These are phyloP conservation scores for Saksenaea oblongispora DNA, from an alignment of 371 early-diverging fungal genomes.

Conservation along the genomic window DNA sequence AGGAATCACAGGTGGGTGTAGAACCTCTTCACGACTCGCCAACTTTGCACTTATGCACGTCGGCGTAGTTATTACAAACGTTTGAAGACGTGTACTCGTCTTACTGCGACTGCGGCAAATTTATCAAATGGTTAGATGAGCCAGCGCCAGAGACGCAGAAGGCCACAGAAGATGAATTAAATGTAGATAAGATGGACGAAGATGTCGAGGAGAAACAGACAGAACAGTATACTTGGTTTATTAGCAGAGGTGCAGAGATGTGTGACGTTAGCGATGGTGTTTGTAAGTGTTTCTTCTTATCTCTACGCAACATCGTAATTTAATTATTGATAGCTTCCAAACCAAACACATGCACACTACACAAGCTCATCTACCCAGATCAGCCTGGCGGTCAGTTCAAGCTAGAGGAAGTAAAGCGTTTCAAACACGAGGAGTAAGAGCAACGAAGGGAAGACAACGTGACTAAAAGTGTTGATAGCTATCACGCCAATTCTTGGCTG, in stretches of 20 bases:
- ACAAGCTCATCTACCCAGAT: slow-evolving; percentile 73
- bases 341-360: slow-evolving; percentile 75
- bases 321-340: slow-evolving; percentile 51
- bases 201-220: slow-evolving; percentile 21
- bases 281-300: slow-evolving; percentile 35
- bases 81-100: slow-evolving; percentile 80
- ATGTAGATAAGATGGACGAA: slow-evolving; percentile 12
- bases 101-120: slow-evolving; percentile 84
- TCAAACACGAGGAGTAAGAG: slow-evolving; percentile 67
- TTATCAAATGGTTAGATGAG: slow-evolving; percentile 61
- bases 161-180: slow-evolving; percentile 6
- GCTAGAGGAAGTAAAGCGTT: slow-evolving; percentile 66
- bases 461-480: slow-evolving; percentile 34
- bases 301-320: neutral
- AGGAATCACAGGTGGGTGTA: slow-evolving; percentile 54
- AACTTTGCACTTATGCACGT: neutral
- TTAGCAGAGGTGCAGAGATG: slow-evolving; percentile 82
- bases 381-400: slow-evolving; percentile 64
- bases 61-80: slow-evolving; percentile 61
- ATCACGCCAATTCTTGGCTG: slow-evolving; percentile 85
- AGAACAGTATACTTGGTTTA: slow-evolving; percentile 60
- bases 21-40: neutral
- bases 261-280: slow-evolving; percentile 76
- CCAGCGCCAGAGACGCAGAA: neutral
- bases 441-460: neutral